Percentiles rank a stretch among this genome's conserved stretches.
These are phyloP conservation scores for Lumnitzera racemosa DNA, from an alignment of 345 rosid species.

Conservation along the genomic window DNA sequence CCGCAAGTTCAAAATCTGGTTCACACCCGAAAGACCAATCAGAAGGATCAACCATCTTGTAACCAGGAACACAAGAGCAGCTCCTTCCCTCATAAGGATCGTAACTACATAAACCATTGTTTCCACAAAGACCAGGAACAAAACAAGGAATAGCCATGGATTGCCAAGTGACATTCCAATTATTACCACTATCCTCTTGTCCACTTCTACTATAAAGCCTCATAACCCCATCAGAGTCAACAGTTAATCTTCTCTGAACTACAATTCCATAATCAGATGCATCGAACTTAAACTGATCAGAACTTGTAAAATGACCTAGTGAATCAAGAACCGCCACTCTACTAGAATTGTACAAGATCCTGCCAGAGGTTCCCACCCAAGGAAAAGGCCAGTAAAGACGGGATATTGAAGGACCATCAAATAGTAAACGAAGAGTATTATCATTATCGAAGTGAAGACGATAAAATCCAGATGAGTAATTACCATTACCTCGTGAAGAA, in stretches of 20 bases:
- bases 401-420: slow-evolving; percentile 9
- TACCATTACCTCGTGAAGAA: slow-evolving; percentile 15
- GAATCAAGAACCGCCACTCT: not conserved
- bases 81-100: slow-evolving; percentile 8
- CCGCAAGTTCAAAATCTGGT: not conserved
- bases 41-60: not conserved
- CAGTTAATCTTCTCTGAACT: not conserved
- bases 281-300: not conserved
- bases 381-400: slow-evolving; percentile 20
- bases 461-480: slow-evolving; percentile 21
- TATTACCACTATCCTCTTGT: not conserved
- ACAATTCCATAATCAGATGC: not conserved
- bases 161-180: slow-evolving; percentile 1
- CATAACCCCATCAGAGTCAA: slow-evolving; percentile 1
- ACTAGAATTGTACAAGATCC: slow-evolving; percentile 15
- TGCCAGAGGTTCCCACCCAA: slow-evolving; percentile 10
- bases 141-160: slow-evolving; percentile 11
- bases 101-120: slow-evolving; percentile 17
- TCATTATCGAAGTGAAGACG: slow-evolving; percentile 17
- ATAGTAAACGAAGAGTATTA: slow-evolving; percentile 15
- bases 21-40: slow-evolving; percentile 13
- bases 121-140: slow-evolving; percentile 21
- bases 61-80: slow-evolving; percentile 17
- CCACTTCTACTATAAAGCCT: not conserved
- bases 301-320: not conserved